Conservation (phyloP, 2,329 filamentous ascomycete species). For the Pezicula rhizophila region DNA sequence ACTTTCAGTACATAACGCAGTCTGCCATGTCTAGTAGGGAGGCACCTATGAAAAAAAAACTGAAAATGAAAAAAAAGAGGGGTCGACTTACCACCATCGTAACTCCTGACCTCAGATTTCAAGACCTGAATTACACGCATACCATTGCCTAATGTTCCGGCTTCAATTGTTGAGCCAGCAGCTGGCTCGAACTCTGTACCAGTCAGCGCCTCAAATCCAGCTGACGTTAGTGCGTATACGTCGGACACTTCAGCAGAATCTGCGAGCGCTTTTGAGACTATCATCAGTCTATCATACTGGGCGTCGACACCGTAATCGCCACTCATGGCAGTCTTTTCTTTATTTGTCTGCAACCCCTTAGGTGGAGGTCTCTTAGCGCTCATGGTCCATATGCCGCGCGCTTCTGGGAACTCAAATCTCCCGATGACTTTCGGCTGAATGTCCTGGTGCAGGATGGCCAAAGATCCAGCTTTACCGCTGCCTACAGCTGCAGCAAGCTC, state of each 20-base stretch:
- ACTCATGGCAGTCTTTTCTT: conserved; percentile 41
- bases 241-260: conserved; percentile 71
- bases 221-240: conserved; percentile 69
- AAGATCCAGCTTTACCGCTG: conserved; percentile 56
- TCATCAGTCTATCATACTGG: conserved; percentile 73
- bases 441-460: conserved; percentile 72
- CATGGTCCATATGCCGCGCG: conserved; percentile 76
- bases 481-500: conserved; percentile 59
- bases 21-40: not conserved
- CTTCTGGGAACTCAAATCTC: conserved; percentile 65
- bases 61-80: conserved; percentile 9
- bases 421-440: conserved; percentile 69
- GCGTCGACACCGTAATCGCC: conserved; percentile 50
- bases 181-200: conserved; percentile 89
- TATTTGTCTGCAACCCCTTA: conserved; percentile 44
- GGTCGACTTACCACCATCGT: conserved; percentile 69
- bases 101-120: conserved; percentile 80
- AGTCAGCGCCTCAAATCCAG: conserved; percentile 67
- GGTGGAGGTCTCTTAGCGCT: conserved; percentile 61
- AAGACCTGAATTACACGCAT: conserved; percentile 83
- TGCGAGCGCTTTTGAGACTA: conserved; percentile 62
- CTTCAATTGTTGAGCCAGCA: conserved; percentile 79
- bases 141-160: conserved; percentile 74
- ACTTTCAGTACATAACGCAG: conserved; percentile 4
- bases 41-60: conserved; percentile 2